Conservation (phyloP, 176 grass and related monocot genomes). For the Thalia dealbata region DNA sequence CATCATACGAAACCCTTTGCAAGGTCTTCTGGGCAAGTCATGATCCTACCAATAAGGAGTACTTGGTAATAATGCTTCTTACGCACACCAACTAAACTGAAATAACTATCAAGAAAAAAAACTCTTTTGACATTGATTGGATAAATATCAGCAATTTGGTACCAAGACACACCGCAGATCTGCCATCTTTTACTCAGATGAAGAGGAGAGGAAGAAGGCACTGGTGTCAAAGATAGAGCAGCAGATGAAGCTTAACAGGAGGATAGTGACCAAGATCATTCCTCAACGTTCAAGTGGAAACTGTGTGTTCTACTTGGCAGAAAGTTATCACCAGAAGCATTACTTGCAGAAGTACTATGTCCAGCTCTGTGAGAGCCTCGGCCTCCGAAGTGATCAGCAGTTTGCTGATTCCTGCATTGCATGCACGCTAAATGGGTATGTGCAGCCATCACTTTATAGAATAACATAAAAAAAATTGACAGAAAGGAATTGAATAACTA, state of each 20-base stretch:
- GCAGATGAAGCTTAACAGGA: conserved; percentile 20
- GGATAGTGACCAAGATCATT: conserved; percentile 17
- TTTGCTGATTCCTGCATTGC: conserved; percentile 11
- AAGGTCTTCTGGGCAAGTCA: conserved; percentile 19
- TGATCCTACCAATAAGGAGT: conserved; percentile 21
- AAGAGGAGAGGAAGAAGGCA: conserved; percentile 6
- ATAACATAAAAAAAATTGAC: too few species aligned
- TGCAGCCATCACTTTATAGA: neutral
- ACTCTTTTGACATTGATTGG: too few species aligned
- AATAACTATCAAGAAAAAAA: too few species aligned
- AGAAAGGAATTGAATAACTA: neutral
- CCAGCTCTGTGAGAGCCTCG: neutral
- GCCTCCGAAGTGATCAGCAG: conserved; percentile 14
- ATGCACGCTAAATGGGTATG: conserved; percentile 20
- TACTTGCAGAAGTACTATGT: conserved; percentile 5
- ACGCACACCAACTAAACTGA: neutral
- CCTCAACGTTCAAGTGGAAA: neutral
- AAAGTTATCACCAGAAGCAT: conserved; percentile 16
- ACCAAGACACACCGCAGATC: conserved; percentile 5
- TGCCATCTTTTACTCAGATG: conserved; percentile 11
- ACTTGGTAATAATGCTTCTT: neutral
- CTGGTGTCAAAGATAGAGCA: conserved; percentile 11
- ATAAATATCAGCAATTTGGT: conserved; percentile 4
- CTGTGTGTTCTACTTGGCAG: neutral
- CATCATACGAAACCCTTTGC: conserved; percentile 9